phyloP scores from a whole-genome alignment of 1,139 yeast species.

The Williopsis jadinii region DNA sequence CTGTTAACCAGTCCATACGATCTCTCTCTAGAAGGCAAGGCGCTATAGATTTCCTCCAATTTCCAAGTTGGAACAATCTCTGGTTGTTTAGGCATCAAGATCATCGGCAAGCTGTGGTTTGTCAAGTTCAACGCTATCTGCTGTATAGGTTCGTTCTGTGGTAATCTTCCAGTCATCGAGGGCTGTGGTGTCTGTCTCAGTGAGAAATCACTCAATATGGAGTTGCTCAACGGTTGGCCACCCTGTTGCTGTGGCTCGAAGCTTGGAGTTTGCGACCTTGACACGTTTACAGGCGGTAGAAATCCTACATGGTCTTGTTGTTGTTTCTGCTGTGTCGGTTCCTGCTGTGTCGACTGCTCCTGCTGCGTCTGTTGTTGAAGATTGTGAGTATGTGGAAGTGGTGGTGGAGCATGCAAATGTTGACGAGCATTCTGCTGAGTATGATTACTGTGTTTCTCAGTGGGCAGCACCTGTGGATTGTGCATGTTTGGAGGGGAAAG shows the following conservation, averaged over 20 bases:
- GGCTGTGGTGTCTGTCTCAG: slow-evolving; percentile 16
- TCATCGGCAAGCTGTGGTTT: slow-evolving; percentile 18
- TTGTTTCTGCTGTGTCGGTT: neutral
- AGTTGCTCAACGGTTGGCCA: slow-evolving; percentile 9
- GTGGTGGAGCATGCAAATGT: neutral
- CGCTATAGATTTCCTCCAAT: slow-evolving; percentile 21
- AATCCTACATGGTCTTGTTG: neutral
- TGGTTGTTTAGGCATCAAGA: slow-evolving; percentile 17
- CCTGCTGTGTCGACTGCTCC: neutral
- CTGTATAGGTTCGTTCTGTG: slow-evolving; percentile 10
- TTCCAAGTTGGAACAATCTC: slow-evolving; percentile 17
- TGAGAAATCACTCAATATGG: slow-evolving; percentile 16
- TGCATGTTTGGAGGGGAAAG: slow-evolving; percentile 21
- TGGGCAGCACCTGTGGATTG: slow-evolving; percentile 19
- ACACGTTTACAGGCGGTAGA: too few species aligned
- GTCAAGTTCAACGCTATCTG: slow-evolving; percentile 11
- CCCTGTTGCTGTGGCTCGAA: slow-evolving; percentile 1
- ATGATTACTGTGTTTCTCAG: slow-evolving; percentile 8
- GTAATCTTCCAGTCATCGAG: slow-evolving; percentile 8
- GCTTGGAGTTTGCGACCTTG: neutral
- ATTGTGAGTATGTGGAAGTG: neutral
- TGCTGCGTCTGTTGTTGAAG: slow-evolving; percentile 1
- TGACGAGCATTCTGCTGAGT: neutral
- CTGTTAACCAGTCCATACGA: slow-evolving; percentile 43
- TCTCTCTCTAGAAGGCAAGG: slow-evolving; percentile 35